Evolutionary conservation across 202 grass and related monocot genomes (phyloP).

Genomic region (Saccharum hybrid): DNA sequence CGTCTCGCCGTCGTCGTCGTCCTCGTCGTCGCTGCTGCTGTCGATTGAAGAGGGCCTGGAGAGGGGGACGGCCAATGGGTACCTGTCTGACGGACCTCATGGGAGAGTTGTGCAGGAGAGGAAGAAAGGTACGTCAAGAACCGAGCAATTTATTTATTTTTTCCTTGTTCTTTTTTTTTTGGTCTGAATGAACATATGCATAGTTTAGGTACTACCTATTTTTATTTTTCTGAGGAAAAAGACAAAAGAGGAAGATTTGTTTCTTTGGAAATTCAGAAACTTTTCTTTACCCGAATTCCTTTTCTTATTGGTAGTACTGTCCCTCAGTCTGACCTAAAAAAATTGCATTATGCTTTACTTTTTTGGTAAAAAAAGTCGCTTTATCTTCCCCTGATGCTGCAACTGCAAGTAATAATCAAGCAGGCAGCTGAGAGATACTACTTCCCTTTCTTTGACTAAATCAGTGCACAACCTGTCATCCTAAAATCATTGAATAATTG

Average conservation of each 20-base stretch:
- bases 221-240: not conserved
- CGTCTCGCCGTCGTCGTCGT: slow-evolving; percentile 56
- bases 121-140: slow-evolving; percentile 73
- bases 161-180: not conserved
- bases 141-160: not conserved
- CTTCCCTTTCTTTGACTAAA: not conserved
- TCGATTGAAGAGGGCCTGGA: slow-evolving; percentile 66
- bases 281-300: slow-evolving; percentile 2
- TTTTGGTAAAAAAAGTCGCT: not conserved
- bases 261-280: slow-evolving; percentile 14
- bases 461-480: not conserved
- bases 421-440: not conserved
- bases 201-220: not conserved
- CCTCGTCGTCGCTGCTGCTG: slow-evolving; percentile 69
- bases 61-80: slow-evolving; percentile 66
- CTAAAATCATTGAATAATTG: slow-evolving; percentile 11
- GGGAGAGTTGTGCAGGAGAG: slow-evolving; percentile 67
- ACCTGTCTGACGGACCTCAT: slow-evolving; percentile 79
- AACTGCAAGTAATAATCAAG: not conserved
- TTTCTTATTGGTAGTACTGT: not conserved
- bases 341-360: slow-evolving; percentile 35
- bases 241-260: not conserved
- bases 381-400: slow-evolving; percentile 33
- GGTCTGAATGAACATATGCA: not conserved
- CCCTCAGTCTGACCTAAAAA: slow-evolving; percentile 44